Evolutionary conservation across 305 asterid genomes (phyloP), one percentile per base, ranked within the genome.

Genomic region (Fraxinus nigra): DNA sequence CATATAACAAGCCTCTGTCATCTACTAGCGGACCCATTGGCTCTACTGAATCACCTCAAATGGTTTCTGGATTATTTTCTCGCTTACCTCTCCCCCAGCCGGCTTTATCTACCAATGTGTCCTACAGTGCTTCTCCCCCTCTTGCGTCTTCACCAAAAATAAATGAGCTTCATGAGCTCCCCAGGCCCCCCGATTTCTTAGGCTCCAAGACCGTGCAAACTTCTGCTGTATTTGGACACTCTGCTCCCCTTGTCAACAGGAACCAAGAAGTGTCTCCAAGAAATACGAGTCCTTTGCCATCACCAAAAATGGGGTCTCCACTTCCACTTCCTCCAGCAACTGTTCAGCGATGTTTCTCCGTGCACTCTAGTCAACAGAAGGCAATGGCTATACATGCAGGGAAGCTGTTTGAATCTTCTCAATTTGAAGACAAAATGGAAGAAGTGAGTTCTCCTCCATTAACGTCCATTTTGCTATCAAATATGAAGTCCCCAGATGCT

Each of bases 111-210:
- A 37, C 87, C 43, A 87, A 83, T 75, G 84, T 85, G n/a, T 67
- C 95, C 80, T 91, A 82, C 72, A 90, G 89, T 84, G 91, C 89
- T 73, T 89, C 94, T 37, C 93, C 95, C 81, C 87, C 96, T 33
- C 92, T 84, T 81, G 89, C 79, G 63, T 90, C 99, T 77, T 94
- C 98, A 56, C 98, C 98, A 20, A 93, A 85, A 77, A 88, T 93
- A 77, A 94, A 91, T 75, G 99, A 95, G 92, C 99, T 95, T 81
- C 99, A 95, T 77, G 98, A 94, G 89, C 99, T 95, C 75, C 99
- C 99, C 18, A 93, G 97, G 81, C 99, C 99, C 2, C 99, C 99
- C 18, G 97, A 91, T 79, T 84, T 89, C 81, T 87, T 88, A 40
- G 82, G 83, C 84, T 75, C 87, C 84, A 92, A 90, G 89, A 90